Evolutionary conservation across 768 basidiomycete genomes (phyloP), one percentile per base, ranked within the genome.

Genomic region (Suillus placidus): DNA sequence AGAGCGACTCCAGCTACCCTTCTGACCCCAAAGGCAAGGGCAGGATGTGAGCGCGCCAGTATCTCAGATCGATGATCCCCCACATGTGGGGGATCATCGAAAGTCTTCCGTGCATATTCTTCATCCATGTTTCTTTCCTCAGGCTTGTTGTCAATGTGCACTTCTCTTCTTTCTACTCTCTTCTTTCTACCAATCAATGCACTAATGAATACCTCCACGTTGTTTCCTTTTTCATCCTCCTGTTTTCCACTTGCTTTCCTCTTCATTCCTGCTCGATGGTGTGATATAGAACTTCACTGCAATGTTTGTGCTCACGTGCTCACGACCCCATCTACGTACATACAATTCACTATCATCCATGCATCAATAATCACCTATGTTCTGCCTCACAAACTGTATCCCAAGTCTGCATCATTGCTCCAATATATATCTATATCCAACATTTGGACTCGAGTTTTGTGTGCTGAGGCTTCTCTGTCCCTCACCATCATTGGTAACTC

Each of bases 1-100:
- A 68, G 35, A 71, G 69, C 66, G 65, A 65, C 6, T 54, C 55
- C 26, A 23, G 60, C 14, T 66, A 64, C 57, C 68, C 63, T 40
- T n/a, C n/a, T 55, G 66, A 66, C 34, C 67, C 35, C 16, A 64
- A 60, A n/a, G 45, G 23, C 52, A 63, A 71, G 43, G 56, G 34
- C 47, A 47, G 63, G 63, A 56, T 66, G 54, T 61, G 42, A 62
- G 34, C 26, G 57, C 26, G 14, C n/a, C 35, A 40, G 38, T 42
- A 5, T 16, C 18, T 30, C 57, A 47, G 37, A 35, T 32, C 26
- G 10, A 60, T 12, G 26, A 12, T 30, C 26, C 18, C 18, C 14
- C 35, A 5, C 14, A 34, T 42, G 26, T 30, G 16, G 26, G 23
- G 10, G 26, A 18, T 58, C 23, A 5, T 40, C 38, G 23, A 58